These are phyloP conservation scores for Excoecaria cochinchinensis DNA, from an alignment of 345 rosid species.

Conservation along the genomic window DNA sequence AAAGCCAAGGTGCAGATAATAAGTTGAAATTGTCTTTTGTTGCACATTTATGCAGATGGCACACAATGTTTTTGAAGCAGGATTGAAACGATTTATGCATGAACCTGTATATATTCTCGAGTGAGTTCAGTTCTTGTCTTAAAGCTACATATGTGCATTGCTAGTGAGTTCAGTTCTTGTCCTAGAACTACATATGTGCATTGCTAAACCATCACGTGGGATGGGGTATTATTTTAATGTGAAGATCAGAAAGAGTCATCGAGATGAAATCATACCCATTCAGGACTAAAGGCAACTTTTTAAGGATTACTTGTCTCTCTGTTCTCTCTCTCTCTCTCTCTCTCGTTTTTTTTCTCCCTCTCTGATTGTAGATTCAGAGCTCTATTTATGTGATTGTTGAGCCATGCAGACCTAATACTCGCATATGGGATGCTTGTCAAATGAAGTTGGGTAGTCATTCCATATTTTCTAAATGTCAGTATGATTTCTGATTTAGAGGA, in stretches of 20 bases:
- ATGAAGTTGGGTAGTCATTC: not conserved
- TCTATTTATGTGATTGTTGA: not conserved
- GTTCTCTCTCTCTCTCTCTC: too few relatives aligned
- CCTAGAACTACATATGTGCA: not conserved
- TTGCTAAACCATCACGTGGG: not conserved
- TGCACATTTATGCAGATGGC: slow-evolving; percentile 62
- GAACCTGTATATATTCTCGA: slow-evolving; percentile 90
- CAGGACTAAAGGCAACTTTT: too few relatives aligned
- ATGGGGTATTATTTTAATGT: not conserved
- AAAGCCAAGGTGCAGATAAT: not conserved
- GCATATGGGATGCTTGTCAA: not conserved
- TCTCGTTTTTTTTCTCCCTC: too few relatives aligned
- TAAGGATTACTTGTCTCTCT: too few relatives aligned
- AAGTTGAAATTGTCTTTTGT: not conserved
- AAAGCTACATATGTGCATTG: not conserved
- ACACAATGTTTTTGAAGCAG: slow-evolving; percentile 89
- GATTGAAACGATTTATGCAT: slow-evolving; percentile 83
- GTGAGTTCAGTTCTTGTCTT: slow-evolving; percentile 43
- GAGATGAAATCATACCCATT: not conserved
- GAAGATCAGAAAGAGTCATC: not conserved
- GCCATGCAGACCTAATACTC: not conserved
- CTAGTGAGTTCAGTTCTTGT: slow-evolving; percentile 43
- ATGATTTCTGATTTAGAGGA: not conserved
- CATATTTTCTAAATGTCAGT: not conserved
- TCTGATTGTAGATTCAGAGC: not conserved